These are phyloP conservation scores for Colletotrichum zoysiae DNA, from an alignment of 2,329 filamentous ascomycete genomes.

Conservation along the genomic window DNA sequence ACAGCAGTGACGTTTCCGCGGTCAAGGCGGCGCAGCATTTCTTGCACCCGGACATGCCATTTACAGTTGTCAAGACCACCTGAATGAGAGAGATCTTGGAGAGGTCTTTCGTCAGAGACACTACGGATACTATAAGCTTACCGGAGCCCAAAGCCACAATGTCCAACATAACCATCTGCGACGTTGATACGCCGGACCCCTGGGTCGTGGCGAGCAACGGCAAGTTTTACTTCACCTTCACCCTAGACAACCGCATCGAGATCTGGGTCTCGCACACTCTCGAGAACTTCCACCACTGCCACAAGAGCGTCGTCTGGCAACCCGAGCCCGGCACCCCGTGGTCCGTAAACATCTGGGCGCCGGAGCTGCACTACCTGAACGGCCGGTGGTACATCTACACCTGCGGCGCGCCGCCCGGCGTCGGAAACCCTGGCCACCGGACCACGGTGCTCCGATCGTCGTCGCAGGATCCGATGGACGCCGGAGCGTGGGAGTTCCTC, in stretches of 20 bases:
- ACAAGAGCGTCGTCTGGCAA: conserved; percentile 47
- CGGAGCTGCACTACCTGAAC: conserved; percentile 44
- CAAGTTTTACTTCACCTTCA: conserved; percentile 50
- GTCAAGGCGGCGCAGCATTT: conserved; percentile 6
- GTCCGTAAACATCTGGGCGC: conserved; percentile 45
- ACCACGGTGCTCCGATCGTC: conserved; percentile 53
- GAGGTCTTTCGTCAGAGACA: neutral
- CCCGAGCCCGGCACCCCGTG: conserved; percentile 40
- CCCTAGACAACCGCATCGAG: conserved; percentile 51
- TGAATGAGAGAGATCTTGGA: neutral
- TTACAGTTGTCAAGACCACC: neutral
- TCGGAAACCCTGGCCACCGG: conserved; percentile 61
- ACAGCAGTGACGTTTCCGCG: conserved; percentile 30
- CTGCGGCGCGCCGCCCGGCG: conserved; percentile 58
- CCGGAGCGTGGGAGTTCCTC: conserved; percentile 64
- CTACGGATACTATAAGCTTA: neutral
- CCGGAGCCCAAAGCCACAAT: conserved; percentile 38
- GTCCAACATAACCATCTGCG: conserved; percentile 48
- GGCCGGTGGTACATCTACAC: conserved; percentile 53
- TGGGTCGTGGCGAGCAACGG: conserved; percentile 47
- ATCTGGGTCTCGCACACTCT: conserved; percentile 50
- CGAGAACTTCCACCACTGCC: conserved; percentile 48
- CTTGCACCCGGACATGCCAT: neutral
- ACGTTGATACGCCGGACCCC: conserved; percentile 49
- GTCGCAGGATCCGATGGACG: conserved; percentile 54